These are phyloP conservation scores for Kwoniella sp. DNA, from an alignment of 768 basidiomycete species.

Conservation along the genomic window DNA sequence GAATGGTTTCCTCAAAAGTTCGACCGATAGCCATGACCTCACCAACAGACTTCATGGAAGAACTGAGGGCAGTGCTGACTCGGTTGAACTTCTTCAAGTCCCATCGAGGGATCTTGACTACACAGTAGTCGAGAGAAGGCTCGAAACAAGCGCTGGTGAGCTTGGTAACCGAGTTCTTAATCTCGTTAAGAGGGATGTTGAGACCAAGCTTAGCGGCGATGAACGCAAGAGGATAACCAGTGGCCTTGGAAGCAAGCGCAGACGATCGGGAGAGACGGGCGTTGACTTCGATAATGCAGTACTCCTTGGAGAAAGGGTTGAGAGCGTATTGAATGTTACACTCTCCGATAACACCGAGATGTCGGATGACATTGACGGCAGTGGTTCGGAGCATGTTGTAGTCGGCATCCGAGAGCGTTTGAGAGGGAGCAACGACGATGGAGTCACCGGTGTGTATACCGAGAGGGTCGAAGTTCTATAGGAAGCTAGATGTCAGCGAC, in stretches of 20 bases:
- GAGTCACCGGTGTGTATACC: constrained; percentile 99
- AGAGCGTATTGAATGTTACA: constrained; percentile 99
- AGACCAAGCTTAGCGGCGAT: constrained; percentile 98
- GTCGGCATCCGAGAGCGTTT: constrained; percentile 97
- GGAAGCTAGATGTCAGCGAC: not conserved
- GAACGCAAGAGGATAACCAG: constrained; percentile 96
- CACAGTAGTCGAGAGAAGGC: constrained; percentile 93
- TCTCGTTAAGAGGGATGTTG: constrained; percentile 94
- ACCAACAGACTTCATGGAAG: constrained; percentile 98
- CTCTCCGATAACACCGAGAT: constrained; percentile 94
- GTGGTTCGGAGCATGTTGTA: constrained; percentile 99
- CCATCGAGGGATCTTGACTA: constrained; percentile 99
- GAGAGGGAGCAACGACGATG: constrained; percentile 95
- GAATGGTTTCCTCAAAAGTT: constrained; percentile 97
- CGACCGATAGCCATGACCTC: constrained; percentile 99
- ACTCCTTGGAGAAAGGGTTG: constrained; percentile 91
- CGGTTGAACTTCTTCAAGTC: constrained; percentile 97
- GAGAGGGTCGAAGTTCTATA: constrained; percentile 95
- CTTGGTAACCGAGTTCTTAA: constrained; percentile 96
- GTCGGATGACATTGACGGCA: constrained; percentile 97
- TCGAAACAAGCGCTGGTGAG: constrained; percentile 97
- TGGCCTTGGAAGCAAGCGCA: constrained; percentile 96
- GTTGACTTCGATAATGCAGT: constrained; percentile 98
- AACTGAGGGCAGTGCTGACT: constrained; percentile 85
- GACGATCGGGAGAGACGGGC: constrained; percentile 98